phyloP scores from a whole-genome alignment of 2,329 filamentous ascomycete species.

The Fusarium vanettenii region DNA sequence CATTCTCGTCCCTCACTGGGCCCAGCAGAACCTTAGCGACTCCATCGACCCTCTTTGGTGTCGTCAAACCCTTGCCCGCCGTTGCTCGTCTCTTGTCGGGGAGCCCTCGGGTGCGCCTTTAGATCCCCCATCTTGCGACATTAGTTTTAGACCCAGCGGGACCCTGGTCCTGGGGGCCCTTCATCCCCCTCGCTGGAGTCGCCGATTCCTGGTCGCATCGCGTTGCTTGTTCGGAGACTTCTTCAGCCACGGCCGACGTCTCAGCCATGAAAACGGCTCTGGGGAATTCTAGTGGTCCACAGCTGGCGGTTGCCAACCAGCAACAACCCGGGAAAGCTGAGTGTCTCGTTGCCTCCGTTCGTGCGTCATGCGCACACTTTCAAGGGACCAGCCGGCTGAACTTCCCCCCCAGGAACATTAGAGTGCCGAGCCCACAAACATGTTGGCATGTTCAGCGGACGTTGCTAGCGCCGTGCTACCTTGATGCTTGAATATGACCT shows the following conservation, averaged over 20 bases:
- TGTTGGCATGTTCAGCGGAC: slow-evolving; percentile 1
- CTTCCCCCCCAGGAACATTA: neutral
- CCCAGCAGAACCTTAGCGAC: neutral
- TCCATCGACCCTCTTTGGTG: neutral
- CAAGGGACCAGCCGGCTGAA: neutral
- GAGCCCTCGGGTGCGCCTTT: neutral
- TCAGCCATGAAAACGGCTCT: slow-evolving; percentile 14
- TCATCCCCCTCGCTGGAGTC: slow-evolving; percentile 19
- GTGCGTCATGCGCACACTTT: slow-evolving; percentile 1
- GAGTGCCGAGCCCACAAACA: slow-evolving; percentile 2
- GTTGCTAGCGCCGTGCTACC: slow-evolving; percentile 1
- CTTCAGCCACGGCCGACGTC: slow-evolving; percentile 36
- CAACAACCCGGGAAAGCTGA: slow-evolving; percentile 10
- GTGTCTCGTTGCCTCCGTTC: slow-evolving; percentile 30
- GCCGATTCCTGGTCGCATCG: slow-evolving; percentile 16
- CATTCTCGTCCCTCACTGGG: slow-evolving; percentile 2
- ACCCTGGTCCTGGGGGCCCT: neutral
- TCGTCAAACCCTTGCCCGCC: slow-evolving; percentile 3
- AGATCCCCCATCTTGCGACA: slow-evolving; percentile 1
- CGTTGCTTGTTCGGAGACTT: slow-evolving; percentile 37
- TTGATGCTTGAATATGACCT: slow-evolving; percentile 13
- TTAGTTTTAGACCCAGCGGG: neutral
- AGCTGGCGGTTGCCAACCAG: neutral
- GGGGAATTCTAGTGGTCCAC: slow-evolving; percentile 19
- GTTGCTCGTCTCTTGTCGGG: neutral